These are phyloP conservation scores for Tetraselmis chui DNA, from an alignment of 139 green algal genomes.

Conservation along the genomic window DNA sequence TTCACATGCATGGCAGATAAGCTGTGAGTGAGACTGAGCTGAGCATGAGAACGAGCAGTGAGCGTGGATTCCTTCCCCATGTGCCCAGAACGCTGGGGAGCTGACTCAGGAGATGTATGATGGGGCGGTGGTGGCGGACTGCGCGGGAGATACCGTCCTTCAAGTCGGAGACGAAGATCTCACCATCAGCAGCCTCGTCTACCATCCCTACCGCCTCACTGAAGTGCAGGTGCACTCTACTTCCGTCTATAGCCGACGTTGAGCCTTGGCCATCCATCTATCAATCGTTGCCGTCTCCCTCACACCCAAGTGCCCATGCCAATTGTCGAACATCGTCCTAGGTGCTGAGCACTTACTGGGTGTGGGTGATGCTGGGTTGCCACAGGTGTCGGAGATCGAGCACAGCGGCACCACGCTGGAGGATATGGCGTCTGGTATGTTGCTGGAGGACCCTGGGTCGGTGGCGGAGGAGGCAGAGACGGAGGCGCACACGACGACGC, in stretches of 20 bases:
- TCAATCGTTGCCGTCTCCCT: too few relatives aligned
- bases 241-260: too few relatives aligned
- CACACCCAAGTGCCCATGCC: too few relatives aligned
- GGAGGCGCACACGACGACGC: not conserved
- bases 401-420: not conserved
- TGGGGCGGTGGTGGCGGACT: not conserved
- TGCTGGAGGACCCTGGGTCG: not conserved
- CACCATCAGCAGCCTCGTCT: not conserved
- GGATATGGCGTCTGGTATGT: not conserved
- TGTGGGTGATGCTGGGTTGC: too few relatives aligned
- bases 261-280: too few relatives aligned
- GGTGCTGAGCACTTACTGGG: too few relatives aligned
- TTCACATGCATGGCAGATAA: too few relatives aligned
- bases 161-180: not conserved
- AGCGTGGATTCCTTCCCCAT: too few relatives aligned
- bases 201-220: not conserved
- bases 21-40: too few relatives aligned
- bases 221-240: not conserved
- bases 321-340: too few relatives aligned
- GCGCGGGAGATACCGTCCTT: not conserved
- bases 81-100: not conserved
- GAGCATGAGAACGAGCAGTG: too few relatives aligned
- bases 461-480: not conserved
- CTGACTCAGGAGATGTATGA: not conserved
- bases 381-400: not conserved